Evolutionary conservation across 352 stramenopile genomes (phyloP).

Genomic region (Thalassiosira hispida): DNA sequence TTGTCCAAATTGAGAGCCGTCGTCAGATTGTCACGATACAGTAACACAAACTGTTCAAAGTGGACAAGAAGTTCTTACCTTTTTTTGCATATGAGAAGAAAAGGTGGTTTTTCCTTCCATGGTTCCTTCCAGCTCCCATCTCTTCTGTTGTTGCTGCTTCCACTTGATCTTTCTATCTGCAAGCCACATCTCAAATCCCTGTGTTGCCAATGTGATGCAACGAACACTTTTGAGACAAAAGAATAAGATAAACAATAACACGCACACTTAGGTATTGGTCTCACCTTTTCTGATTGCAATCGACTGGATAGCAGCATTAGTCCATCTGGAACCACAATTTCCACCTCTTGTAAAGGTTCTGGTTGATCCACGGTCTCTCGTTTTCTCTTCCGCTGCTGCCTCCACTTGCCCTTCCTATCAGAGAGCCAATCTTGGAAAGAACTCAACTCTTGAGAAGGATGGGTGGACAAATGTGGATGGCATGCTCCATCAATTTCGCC

Average conservation of each 20-base stretch:
- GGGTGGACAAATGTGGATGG: neutral
- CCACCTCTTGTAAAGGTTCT: neutral
- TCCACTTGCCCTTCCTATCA: slow-evolving; percentile 4
- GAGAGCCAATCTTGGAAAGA: neutral
- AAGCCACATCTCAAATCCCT: slow-evolving; percentile 26
- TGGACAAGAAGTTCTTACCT: too few relatives aligned
- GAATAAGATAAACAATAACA: too few relatives aligned
- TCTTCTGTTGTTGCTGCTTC: slow-evolving; percentile 9
- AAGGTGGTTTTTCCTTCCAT: neutral
- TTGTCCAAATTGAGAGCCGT: neutral
- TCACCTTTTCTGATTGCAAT: slow-evolving; percentile 21
- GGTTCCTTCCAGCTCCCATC: neutral
- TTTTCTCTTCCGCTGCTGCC: slow-evolving; percentile 13
- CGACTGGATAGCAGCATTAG: slow-evolving; percentile 2
- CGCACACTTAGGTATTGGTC: too few relatives aligned
- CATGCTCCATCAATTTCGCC: neutral
- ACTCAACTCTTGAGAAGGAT: slow-evolving; percentile 6
- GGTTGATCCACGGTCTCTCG: neutral
- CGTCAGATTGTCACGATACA: too few relatives aligned
- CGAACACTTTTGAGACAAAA: slow-evolving; percentile 2
- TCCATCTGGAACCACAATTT: neutral
- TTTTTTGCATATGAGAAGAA: neutral
- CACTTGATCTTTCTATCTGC: slow-evolving; percentile 19
- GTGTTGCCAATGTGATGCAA: neutral
- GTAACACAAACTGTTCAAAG: too few relatives aligned